These are phyloP conservation scores for Vickermania spadyakhi DNA, from an alignment of 208 protist genomes.

Conservation along the genomic window DNA sequence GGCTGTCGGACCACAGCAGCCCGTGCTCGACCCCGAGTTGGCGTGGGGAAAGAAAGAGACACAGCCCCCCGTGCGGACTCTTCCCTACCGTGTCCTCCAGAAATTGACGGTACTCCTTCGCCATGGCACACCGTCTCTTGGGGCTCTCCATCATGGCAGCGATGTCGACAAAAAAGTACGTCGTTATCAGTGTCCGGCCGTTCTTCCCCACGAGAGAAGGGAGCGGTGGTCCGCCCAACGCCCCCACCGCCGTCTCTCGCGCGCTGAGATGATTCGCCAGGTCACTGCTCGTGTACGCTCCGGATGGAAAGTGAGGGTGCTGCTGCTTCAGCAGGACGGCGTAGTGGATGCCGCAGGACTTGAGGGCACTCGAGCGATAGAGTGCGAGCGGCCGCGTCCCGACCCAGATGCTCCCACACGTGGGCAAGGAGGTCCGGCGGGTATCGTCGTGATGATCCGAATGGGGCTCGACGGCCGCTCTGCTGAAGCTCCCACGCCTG, in stretches of 20 bases:
- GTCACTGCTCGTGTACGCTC: conserved; percentile 17
- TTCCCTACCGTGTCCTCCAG: background rate
- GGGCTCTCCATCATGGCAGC: background rate
- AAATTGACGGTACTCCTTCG: background rate
- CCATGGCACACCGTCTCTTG: background rate
- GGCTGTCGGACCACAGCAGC: background rate
- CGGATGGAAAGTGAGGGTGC: conserved; percentile 1
- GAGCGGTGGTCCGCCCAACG: conserved; percentile 5
- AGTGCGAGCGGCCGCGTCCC: conserved; percentile 25
- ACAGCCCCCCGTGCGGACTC: background rate
- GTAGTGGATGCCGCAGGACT: conserved; percentile 24
- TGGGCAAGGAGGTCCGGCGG: too few species aligned
- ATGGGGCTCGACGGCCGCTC: background rate
- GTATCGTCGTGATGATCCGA: too few species aligned
- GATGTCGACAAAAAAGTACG: conserved; percentile 48
- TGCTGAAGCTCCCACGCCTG: background rate
- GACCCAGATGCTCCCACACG: conserved; percentile 23
- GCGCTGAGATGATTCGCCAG: conserved; percentile 13
- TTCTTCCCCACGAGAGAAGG: conserved; percentile 25
- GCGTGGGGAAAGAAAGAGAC: background rate
- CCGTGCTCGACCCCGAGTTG: background rate
- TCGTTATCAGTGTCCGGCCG: conserved; percentile 24
- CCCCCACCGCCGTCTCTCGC: conserved; percentile 5
- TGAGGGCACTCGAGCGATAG: conserved; percentile 35
- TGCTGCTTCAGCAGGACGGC: conserved; percentile 30